Base-by-base conservation (phyloP, 2,329 filamentous ascomycete genomes). In the Fusarium agapanthi region DNA sequence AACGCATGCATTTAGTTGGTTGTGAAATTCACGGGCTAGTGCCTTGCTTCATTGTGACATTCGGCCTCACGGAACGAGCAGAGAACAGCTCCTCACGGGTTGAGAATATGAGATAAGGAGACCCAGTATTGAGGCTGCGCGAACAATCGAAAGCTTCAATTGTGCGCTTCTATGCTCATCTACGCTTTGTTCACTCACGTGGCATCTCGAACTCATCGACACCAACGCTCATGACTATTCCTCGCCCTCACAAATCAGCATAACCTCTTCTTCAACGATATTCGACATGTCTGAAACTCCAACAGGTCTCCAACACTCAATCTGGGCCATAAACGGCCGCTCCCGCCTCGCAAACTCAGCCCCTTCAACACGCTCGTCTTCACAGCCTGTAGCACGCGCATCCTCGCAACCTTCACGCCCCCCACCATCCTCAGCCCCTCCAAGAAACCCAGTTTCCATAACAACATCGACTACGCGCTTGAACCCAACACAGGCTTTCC, bases 401-500 rank as follows among this genome's bases (percentile, higher is more conserved):
- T 47, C 64, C 8, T 40, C 26, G 5, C 44, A 40, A 22, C 53
- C 62, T 10, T 41, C 50, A n/a, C 64, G 28, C 0, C 62, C 63
- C n/a, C 32, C 65, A 43, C 54, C 64, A 61, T n/a, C 34, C 2
- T 35, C 38, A 24, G n/a, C 50, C 11, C 40, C 41, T 45, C 53
- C 57, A 34, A 43, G 40, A 41, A 55, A 28, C 55, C 40, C 44
- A 26, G 20, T 30, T 11, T 44, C 71, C 15, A 50, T 61, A n/a
- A 34, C 64, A 12, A 30, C n/a, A 11, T 41, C 71, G 13, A 58
- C 65, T 4, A 69, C 56, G 11, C 76, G 73, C 56, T 58, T 81
- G 3, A 76, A 74, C 2, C 79, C 80, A 4, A 44, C 75, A 3
- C 82, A 84, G 43, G 87, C 90, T 45, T 84, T 91, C 2, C 81